Conservation (phyloP, 1,284 basidiomycete genomes). For the Trichosporon asahii region DNA sequence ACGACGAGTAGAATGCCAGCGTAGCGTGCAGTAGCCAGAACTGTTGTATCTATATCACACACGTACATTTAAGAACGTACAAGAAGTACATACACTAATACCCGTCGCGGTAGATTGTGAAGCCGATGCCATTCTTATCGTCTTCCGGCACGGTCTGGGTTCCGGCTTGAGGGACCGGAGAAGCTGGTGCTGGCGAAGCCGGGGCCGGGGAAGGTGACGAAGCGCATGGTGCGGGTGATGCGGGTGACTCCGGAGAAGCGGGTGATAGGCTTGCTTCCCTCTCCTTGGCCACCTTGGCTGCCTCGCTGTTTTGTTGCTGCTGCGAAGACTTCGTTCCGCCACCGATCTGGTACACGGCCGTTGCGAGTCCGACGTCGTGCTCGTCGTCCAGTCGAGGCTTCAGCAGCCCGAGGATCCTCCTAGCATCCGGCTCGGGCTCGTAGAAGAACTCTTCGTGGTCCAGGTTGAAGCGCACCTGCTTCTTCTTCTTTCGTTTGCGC, state of each 20-base stretch:
- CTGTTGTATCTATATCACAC: conserved; percentile 8
- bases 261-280: not conserved
- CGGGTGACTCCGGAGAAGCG: not conserved
- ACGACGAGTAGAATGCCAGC: not conserved
- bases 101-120: conserved; percentile 9
- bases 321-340: not conserved
- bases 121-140: conserved; percentile 1
- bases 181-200: not conserved
- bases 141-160: not conserved
- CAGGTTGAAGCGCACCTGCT: not conserved
- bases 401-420: not conserved
- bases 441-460: conserved; percentile 2
- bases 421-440: not conserved
- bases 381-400: not conserved
- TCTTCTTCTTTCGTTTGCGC: not conserved
- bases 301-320: not conserved
- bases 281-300: not conserved
- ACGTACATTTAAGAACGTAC: not conserved
- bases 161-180: not conserved
- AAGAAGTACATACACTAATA: conserved; percentile 8
- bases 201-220: not conserved
- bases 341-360: not conserved
- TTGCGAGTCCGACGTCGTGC: not conserved
- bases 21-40: too few relatives aligned
- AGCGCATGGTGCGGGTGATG: not conserved